Conservation (phyloP, 2,329 filamentous ascomycete species). For the Epichloe scottii region DNA sequence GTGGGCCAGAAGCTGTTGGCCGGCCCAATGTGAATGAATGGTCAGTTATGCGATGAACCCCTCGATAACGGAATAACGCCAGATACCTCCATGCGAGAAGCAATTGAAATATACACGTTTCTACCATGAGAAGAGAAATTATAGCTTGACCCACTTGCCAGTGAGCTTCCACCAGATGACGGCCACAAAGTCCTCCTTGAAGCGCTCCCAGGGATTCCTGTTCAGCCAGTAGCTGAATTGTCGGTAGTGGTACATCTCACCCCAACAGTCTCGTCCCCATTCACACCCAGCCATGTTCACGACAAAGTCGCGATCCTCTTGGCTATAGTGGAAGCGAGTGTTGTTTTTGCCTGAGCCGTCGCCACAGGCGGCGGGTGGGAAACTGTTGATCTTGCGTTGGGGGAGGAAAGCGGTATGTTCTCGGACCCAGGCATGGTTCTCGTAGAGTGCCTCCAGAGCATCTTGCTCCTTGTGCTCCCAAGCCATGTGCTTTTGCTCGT, state of each 20-base stretch:
- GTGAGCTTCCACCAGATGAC: constrained; percentile 52
- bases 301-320: constrained; percentile 77
- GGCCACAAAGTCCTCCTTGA: constrained; percentile 54
- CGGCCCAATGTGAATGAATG: background rate
- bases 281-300: constrained; percentile 99
- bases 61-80: background rate
- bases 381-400: constrained; percentile 88
- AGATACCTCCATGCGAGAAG: background rate
- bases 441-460: constrained; percentile 83
- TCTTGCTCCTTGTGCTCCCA: constrained; percentile 99
- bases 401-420: constrained; percentile 79
- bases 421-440: constrained; percentile 82
- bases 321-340: constrained; percentile 69
- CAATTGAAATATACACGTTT: background rate
- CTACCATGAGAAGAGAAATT: background rate
- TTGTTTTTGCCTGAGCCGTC: constrained; percentile 54
- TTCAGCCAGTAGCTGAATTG: constrained; percentile 86
- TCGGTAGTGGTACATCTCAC: constrained; percentile 92
- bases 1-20: background rate
- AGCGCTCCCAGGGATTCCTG: constrained; percentile 65
- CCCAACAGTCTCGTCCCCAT: constrained; percentile 95
- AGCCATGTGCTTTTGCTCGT: constrained; percentile 97
- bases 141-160: constrained; percentile 46
- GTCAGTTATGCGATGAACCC: background rate
- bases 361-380: constrained; percentile 79